Conservation (phyloP, 192 early-diverging fungal species). For the Coemansia sp. region DNA sequence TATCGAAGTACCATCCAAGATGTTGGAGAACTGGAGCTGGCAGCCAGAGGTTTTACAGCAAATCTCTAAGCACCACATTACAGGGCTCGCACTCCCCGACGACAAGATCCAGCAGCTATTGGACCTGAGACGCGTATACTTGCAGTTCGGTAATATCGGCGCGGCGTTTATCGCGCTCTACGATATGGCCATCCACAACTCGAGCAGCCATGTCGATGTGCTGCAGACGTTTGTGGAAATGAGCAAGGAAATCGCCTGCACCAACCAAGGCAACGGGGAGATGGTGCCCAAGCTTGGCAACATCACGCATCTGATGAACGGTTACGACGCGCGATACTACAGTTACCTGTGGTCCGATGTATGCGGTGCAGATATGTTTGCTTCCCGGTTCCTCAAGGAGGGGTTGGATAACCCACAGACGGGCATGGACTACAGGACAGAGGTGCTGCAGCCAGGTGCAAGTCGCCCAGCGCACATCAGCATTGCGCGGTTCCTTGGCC, state of each 20-base stretch:
- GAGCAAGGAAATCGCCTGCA: slow-evolving; percentile 34
- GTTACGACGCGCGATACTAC: slow-evolving; percentile 76
- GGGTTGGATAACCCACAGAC: slow-evolving; percentile 46
- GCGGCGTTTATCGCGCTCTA: slow-evolving; percentile 70
- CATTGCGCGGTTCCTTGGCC: slow-evolving; percentile 73
- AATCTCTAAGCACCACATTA: slow-evolving; percentile 66
- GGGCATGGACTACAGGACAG: slow-evolving; percentile 29
- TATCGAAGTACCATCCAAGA: slow-evolving; percentile 82
- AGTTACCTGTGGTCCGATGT: slow-evolving; percentile 81
- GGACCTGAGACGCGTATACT: slow-evolving; percentile 64
- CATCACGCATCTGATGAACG: slow-evolving; percentile 65
- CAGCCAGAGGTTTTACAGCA: slow-evolving; percentile 55
- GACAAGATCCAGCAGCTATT: slow-evolving; percentile 63
- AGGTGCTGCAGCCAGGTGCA: slow-evolving; percentile 38
- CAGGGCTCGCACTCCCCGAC: slow-evolving; percentile 63
- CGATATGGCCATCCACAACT: slow-evolving; percentile 71
- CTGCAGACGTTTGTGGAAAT: slow-evolving; percentile 41
- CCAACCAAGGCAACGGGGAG: slow-evolving; percentile 51
- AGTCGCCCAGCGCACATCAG: slow-evolving; percentile 71
- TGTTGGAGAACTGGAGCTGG: slow-evolving; percentile 81
- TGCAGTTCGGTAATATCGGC: slow-evolving; percentile 62
- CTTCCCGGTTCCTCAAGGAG: slow-evolving; percentile 64
- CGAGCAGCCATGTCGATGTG: slow-evolving; percentile 29
- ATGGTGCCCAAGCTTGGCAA: slow-evolving; percentile 53
- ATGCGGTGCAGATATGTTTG: slow-evolving; percentile 82